Evolutionary conservation across 2,329 filamentous ascomycete genomes (phyloP).

Genomic region (Metarhizium guizhouense): DNA sequence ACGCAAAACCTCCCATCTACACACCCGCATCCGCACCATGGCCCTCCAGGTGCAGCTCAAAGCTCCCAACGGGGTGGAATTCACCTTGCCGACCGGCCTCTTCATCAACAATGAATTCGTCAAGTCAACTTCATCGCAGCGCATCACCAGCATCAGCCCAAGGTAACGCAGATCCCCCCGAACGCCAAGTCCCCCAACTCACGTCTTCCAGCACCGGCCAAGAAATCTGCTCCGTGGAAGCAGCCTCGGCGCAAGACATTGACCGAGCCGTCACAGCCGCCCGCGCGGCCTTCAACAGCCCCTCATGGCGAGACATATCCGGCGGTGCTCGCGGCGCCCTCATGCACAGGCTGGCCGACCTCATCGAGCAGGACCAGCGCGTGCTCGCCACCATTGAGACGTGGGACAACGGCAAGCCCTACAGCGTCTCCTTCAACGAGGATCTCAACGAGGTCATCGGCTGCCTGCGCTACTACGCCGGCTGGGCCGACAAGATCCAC

Average conservation of each 20-base stretch:
- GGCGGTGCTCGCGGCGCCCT: slow-evolving; percentile 58
- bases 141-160: slow-evolving; percentile 51
- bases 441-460: slow-evolving; percentile 44
- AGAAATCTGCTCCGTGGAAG: slow-evolving; percentile 23
- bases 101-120: slow-evolving; percentile 76
- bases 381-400: slow-evolving; percentile 51
- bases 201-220: slow-evolving; percentile 17
- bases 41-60: slow-evolving; percentile 15
- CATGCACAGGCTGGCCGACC: slow-evolving; percentile 61
- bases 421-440: slow-evolving; percentile 53
- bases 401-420: slow-evolving; percentile 71
- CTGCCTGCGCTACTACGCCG: slow-evolving; percentile 64
- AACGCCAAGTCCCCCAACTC: background rate
- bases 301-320: slow-evolving; percentile 60
- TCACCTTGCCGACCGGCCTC: slow-evolving; percentile 57
- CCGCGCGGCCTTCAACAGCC: slow-evolving; percentile 56
- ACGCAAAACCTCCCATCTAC: no score
- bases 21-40: background rate
- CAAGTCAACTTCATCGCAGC: slow-evolving; percentile 45
- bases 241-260: slow-evolving; percentile 20
- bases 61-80: slow-evolving; percentile 54
- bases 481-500: slow-evolving; percentile 71
- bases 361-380: slow-evolving; percentile 56
- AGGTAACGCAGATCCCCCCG: slow-evolving; percentile 13
- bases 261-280: slow-evolving; percentile 35